A percentile compares a stretch with the other conserved stretches of the same genome.
Evolutionary conservation across 768 basidiomycete genomes (phyloP).

Genomic region (Boletellus emodensis): DNA sequence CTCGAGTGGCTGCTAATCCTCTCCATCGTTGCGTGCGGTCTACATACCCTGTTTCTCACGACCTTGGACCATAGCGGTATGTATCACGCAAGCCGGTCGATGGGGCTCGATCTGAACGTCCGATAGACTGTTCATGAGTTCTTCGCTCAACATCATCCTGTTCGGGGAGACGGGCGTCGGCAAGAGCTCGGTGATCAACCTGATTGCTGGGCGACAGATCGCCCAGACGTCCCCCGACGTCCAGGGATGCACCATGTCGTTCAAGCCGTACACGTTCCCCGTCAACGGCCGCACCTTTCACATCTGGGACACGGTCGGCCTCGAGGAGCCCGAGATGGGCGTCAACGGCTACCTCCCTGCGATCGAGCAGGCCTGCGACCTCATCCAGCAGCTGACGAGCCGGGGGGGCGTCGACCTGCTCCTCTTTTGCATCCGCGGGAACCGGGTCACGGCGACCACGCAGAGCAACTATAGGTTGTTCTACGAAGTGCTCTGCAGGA

Average conservation of each 20-base stretch:
- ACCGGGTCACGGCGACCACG: slow-evolving; percentile 35
- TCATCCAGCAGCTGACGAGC: slow-evolving; percentile 30
- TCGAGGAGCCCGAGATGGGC: slow-evolving; percentile 30
- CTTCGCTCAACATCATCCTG: slow-evolving; percentile 36
- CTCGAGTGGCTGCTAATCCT: not conserved
- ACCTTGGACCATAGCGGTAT: not conserved
- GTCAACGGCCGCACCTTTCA: slow-evolving; percentile 15
- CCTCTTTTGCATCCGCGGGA: slow-evolving; percentile 40
- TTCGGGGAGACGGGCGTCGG: slow-evolving; percentile 43
- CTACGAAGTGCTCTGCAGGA: slow-evolving; percentile 39
- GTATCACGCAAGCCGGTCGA: not conserved
- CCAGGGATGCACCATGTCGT: slow-evolving; percentile 37
- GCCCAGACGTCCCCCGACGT: slow-evolving; percentile 27
- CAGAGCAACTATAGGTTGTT: slow-evolving; percentile 41
- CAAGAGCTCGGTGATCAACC: slow-evolving; percentile 34
- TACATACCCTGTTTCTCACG: not conserved
- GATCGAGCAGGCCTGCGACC: slow-evolving; percentile 28
- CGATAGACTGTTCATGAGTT: slow-evolving; percentile 10
- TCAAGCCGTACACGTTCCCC: slow-evolving; percentile 23
- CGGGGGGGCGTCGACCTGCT: slow-evolving; percentile 39
- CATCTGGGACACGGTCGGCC: slow-evolving; percentile 36
- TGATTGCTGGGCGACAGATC: slow-evolving; percentile 25
- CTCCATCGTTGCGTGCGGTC: not conserved
- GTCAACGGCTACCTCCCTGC: slow-evolving; percentile 25
- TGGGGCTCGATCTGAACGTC: not conserved